phyloP scores from a whole-genome alignment of 805 yeast species.

The Wickerhamiella parazyma region DNA sequence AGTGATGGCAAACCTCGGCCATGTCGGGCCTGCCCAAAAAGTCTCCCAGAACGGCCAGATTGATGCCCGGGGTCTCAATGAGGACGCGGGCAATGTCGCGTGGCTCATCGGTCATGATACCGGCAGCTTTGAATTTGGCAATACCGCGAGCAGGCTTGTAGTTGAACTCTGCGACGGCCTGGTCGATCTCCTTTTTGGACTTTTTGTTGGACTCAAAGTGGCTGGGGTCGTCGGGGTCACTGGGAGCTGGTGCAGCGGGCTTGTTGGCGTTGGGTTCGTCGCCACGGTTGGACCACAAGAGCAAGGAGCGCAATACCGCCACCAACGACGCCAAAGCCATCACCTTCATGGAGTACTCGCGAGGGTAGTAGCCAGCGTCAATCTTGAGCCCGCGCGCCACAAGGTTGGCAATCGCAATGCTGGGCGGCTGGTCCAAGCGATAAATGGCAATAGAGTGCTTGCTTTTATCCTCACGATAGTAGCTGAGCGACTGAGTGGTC shows the following conservation, averaged over 20 bases:
- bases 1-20: conserved; percentile 79
- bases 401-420: conserved; percentile 56
- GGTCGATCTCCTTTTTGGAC: conserved; percentile 66
- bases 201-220: conserved; percentile 79
- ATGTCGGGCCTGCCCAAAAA: conserved; percentile 82
- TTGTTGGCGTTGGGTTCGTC: background rate
- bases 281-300: conserved; percentile 75
- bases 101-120: conserved; percentile 53
- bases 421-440: conserved; percentile 59
- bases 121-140: conserved; percentile 42
- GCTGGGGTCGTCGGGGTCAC: conserved; percentile 47
- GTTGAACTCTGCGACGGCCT: conserved; percentile 68
- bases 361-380: conserved; percentile 32
- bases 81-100: conserved; percentile 61
- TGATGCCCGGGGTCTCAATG: conserved; percentile 54
- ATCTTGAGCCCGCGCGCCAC: conserved; percentile 25
- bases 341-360: conserved; percentile 75
- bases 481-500: conserved; percentile 50
- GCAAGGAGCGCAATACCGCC: conserved; percentile 64
- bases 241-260: background rate
- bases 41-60: conserved; percentile 78
- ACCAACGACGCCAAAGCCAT: conserved; percentile 68
- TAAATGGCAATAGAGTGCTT: conserved; percentile 57
- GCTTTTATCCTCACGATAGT: conserved; percentile 35
- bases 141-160: conserved; percentile 76